Evolutionary conservation across 805 yeast species (phyloP), one percentile per base, ranked within the genome.

Genomic region (Candida taoyuanica): DNA sequence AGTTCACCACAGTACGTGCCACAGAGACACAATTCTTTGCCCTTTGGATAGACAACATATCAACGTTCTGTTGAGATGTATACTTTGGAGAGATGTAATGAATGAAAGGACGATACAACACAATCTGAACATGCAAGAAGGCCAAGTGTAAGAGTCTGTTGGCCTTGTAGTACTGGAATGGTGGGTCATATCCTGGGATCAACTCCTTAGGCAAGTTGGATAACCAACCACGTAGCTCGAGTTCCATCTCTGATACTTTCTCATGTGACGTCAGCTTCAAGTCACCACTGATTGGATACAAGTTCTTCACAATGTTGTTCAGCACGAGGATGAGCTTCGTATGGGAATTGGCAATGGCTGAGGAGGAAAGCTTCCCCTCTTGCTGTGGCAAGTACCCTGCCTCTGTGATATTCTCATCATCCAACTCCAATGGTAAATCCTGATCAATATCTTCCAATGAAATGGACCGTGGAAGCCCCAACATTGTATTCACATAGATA

Each of bases 11-110:
- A 51, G 82, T 76, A 41, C 93, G 69, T 0, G 96, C 89, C 8
- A 85, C 87, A 48, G 81, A 78, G 38, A 88, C 81, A 62, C 96
- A 88, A 50, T 84, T 84, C 50, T 81, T 72, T 0, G 95, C 94
- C 56, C 87, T 73, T 11, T 78, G 77, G 27, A 80, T 68, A 14
- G 88, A 82, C 42, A 78, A 68, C 31, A 78, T 73, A 52, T 81
- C 86, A 46, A 63, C 58, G 17, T 43, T 50, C 25, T 62, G 47
- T 31, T 53, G 46, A 15, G 62, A 52, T 29, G 58, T 48, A 39
- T 61, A 66, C 31, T 75, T 77, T 35, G 83, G 78, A 24, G 85
- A 74, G 37, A 83, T 73, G 56, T 81, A 85, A 62, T 87, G 95
- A 48, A 88, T 83, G 56, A 87, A 88, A 2, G 96, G 96, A 35